A percentile compares a stretch with the other conserved stretches of the same genome.
These are phyloP conservation scores for Ceratocystis cubensis DNA, from an alignment of 2,329 filamentous ascomycete genomes.

Conservation along the genomic window DNA sequence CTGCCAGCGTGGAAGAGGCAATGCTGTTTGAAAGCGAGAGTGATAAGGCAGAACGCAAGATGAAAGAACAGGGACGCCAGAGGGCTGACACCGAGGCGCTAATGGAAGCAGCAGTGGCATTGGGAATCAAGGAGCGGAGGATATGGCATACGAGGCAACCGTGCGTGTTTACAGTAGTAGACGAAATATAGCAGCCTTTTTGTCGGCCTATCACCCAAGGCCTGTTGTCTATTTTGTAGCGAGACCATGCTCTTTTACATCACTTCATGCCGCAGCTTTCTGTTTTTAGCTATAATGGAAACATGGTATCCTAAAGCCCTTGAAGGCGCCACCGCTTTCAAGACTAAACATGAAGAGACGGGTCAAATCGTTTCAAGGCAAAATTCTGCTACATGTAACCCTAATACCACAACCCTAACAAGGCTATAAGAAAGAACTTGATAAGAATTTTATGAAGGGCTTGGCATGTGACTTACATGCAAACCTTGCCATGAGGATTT, in stretches of 20 bases:
- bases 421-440: background rate
- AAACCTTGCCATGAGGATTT: background rate
- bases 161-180: conserved; percentile 42
- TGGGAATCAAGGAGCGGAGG: conserved; percentile 47
- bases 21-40: conserved; percentile 36
- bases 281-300: background rate
- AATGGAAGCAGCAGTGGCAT: conserved; percentile 38
- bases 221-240: background rate
- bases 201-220: background rate
- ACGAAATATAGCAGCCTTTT: conserved; percentile 25
- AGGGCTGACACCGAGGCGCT: conserved; percentile 44
- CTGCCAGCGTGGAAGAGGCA: conserved; percentile 70
- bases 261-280: background rate
- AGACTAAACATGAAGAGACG: background rate
- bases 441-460: background rate
- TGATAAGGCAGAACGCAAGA: conserved; percentile 25
- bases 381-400: background rate
- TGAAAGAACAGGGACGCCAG: conserved; percentile 28
- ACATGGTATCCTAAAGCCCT: background rate
- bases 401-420: background rate
- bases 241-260: background rate
- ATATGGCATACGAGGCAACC: conserved; percentile 53
- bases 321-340: too few relatives aligned
- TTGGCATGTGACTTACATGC: background rate
- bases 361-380: background rate